These are phyloP conservation scores for Coemansia sp. DNA, from an alignment of 192 early-diverging fungal species.

Conservation along the genomic window DNA sequence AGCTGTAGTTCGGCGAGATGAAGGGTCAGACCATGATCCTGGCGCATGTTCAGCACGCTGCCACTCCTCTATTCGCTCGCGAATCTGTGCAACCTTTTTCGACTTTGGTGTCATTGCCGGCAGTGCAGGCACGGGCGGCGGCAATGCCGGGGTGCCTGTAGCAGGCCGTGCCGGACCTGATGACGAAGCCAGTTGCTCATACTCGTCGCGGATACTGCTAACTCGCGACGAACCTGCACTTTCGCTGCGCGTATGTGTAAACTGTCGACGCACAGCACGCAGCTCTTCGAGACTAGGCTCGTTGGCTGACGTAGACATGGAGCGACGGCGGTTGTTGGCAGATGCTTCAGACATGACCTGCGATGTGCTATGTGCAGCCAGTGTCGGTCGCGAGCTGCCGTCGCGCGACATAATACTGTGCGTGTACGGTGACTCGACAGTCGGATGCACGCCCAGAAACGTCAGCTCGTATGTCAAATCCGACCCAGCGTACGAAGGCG, in stretches of 20 bases:
- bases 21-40: not conserved
- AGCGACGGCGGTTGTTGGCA: conserved; percentile 16
- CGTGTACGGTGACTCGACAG: conserved; percentile 34
- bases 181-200: conserved; percentile 25
- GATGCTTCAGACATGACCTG: conserved; percentile 10
- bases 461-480: conserved; percentile 50
- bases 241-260: conserved; percentile 34
- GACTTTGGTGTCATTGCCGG: conserved; percentile 30
- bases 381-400: conserved; percentile 17
- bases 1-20: not conserved
- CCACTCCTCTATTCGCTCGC: conserved; percentile 53
- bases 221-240: conserved; percentile 47
- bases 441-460: conserved; percentile 43
- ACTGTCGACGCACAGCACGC: conserved; percentile 6
- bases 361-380: conserved; percentile 5
- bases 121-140: not conserved
- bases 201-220: conserved; percentile 48
- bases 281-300: not conserved
- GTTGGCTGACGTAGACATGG: conserved; percentile 14
- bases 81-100: conserved; percentile 40
- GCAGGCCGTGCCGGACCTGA: not conserved
- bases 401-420: conserved; percentile 21
- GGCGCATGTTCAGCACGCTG: conserved; percentile 26
- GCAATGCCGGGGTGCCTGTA: not conserved
- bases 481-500: conserved; percentile 50